Evolutionary conservation across 164 flowering plant genomes (phyloP).

Genomic region (Annona cherimola): DNA sequence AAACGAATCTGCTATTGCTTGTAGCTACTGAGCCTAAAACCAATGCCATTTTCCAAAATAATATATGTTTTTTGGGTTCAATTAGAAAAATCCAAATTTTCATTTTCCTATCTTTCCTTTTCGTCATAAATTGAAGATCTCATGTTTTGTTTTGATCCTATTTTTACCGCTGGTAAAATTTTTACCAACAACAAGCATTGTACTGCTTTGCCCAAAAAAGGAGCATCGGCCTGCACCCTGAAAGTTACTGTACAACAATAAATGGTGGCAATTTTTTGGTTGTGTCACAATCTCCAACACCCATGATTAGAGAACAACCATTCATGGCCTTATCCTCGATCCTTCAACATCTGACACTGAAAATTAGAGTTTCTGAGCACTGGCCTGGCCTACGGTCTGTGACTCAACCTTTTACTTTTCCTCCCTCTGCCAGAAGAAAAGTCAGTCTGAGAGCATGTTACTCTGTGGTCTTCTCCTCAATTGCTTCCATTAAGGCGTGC

Average conservation of each 20-base stretch:
- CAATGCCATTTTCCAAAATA: not conserved
- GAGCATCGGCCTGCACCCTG: not conserved
- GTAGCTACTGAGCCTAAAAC: not conserved
- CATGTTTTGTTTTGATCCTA: not conserved
- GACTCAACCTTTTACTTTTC: constrained; percentile 11
- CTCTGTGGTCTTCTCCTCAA: constrained; percentile 14
- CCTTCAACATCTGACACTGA: constrained; percentile 67
- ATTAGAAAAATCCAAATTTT: not conserved
- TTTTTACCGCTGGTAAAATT: constrained; percentile 6
- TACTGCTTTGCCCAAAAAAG: not conserved
- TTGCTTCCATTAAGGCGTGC: constrained; percentile 7
- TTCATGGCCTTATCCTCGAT: constrained; percentile 28
- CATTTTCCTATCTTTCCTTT: not conserved
- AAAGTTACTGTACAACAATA: constrained; percentile 26
- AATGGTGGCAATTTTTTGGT: constrained; percentile 15
- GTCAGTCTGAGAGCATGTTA: constrained; percentile 10
- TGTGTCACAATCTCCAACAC: constrained; percentile 24
- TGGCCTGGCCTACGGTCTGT: constrained; percentile 18
- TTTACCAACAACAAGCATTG: not conserved
- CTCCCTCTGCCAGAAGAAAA: constrained; percentile 11
- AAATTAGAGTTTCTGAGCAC: constrained; percentile 38
- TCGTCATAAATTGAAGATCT: not conserved
- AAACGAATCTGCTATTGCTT: not conserved
- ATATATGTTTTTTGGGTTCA: not conserved
- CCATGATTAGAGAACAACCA: constrained; percentile 42